Base-by-base conservation (phyloP, 495 filamentous ascomycete genomes). In the Neurospora pannonica region DNA sequence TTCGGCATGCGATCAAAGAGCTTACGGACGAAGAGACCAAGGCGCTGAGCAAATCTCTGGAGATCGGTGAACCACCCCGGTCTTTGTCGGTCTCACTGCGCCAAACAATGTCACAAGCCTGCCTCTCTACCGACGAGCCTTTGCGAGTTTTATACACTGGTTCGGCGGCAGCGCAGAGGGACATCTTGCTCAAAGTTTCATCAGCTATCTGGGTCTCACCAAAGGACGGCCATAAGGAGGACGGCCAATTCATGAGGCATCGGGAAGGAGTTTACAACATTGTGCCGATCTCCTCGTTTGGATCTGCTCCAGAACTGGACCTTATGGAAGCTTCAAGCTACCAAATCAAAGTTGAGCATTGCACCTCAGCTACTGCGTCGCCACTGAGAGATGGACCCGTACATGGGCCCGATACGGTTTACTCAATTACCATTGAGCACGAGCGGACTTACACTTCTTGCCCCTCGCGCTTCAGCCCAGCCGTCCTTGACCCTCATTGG, bases 331-430 rank as follows among this genome's bases (percentile, higher is more conserved):
- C 87, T 31, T 88, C 86, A 34, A 86, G 84, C 3, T 88, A 90
- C 37, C 92, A 94, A 77, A 88, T 94, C 75, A 89, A 90, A 73
- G 90, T 94, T 28, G 91, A 94, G 74, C 89, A 93, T 71, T 94
- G 92, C 77, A 85, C 85, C 43, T 84, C 83, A 17, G 92, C 91
- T 28, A 67, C 54, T 67, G 54, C 15, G 13, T 34, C 54, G 34
- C 28, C 54, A 10, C 28, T 67, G 54, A 36, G 28, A 34, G 13
- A 62, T 62, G 54, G 54, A 34, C 54, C 54, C 15, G 15, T 31
- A 3, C 54, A 62, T 31, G 54, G 54, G 54, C 54, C 54, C 7
- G 38, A 78, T 31, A 73, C 69, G 9, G 71, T 76, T 31, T 83
- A 81, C 72, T 85, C 84, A 37, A 76, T 94, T 75, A 87, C 82